Evolutionary conservation across 164 flowering plant species (phyloP).

Genomic region (Vitis riparia): DNA sequence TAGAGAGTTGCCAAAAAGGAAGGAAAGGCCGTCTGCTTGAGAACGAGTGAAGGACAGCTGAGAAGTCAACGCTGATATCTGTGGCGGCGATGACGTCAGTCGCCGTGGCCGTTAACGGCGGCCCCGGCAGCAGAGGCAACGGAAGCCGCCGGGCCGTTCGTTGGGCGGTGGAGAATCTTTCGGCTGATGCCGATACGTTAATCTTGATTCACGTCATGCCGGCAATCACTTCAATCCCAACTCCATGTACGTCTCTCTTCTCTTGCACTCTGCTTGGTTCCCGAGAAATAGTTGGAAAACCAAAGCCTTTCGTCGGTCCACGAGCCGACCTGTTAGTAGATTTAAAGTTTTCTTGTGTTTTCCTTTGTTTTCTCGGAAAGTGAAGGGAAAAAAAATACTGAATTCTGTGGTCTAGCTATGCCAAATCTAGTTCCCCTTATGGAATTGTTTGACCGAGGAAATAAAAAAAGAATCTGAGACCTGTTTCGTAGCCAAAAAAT

Average conservation of each 20-base stretch:
- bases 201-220: constrained; percentile 75
- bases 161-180: constrained; percentile 76
- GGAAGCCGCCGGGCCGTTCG: constrained; percentile 69
- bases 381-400: too few species aligned
- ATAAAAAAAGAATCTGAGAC: too few species aligned
- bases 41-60: background rate
- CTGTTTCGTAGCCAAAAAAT: too few species aligned
- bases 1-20: too few species aligned
- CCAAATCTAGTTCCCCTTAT: too few species aligned
- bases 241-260: constrained; percentile 54
- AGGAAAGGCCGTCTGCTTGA: background rate
- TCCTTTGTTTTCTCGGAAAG: too few species aligned
- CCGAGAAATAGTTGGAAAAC: background rate
- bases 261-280: constrained; percentile 5
- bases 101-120: constrained; percentile 64
- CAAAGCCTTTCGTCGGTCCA: too few species aligned
- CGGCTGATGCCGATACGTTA: constrained; percentile 46
- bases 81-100: constrained; percentile 31
- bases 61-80: background rate
- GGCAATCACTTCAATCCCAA: constrained; percentile 53
- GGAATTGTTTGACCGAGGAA: too few species aligned
- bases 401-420: too few species aligned
- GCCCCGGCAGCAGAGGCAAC: constrained; percentile 23
- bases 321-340: too few species aligned
- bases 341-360: too few species aligned